Percentiles rank a stretch among this genome's conserved stretches.
Evolutionary conservation across 2,329 filamentous ascomycete genomes (phyloP).

Genomic region (Byssoonygena ceratinophila): DNA sequence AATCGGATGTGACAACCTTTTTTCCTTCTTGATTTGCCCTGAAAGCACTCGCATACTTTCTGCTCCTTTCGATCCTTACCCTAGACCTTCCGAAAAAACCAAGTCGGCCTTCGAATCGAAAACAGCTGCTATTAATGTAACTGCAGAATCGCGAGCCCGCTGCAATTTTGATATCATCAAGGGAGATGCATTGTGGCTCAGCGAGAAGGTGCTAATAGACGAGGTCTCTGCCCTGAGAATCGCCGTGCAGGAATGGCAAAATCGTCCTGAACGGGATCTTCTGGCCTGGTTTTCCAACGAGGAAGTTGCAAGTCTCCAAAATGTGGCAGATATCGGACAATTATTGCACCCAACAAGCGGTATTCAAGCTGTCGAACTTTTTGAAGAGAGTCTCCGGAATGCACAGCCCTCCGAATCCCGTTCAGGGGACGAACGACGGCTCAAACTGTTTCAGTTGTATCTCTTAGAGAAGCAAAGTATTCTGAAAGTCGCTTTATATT

Average conservation of each 20-base stretch:
- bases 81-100: conserved; percentile 49
- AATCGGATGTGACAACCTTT: conserved; percentile 48
- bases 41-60: conserved; percentile 59
- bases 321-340: conserved; percentile 40
- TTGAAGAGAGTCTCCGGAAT: conserved; percentile 22
- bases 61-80: conserved; percentile 58
- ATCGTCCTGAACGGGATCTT: conserved; percentile 61
- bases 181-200: conserved; percentile 75
- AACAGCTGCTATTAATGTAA: conserved; percentile 75
- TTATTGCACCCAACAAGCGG: conserved; percentile 11
- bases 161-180: conserved; percentile 73
- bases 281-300: conserved; percentile 63
- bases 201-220: conserved; percentile 64
- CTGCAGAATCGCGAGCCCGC: conserved; percentile 54
- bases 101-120: conserved; percentile 69
- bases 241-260: conserved; percentile 73
- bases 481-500: conserved; percentile 51
- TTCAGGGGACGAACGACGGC: conserved; percentile 50
- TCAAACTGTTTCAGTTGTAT: conserved; percentile 61
- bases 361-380: conserved; percentile 25
- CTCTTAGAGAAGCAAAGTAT: conserved; percentile 61
- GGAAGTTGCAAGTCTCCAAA: conserved; percentile 64
- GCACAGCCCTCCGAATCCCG: conserved; percentile 44
- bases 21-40: conserved; percentile 60
- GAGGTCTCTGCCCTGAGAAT: conserved; percentile 72